Base-by-base conservation (phyloP, 805 yeast genomes). In the Wickerhamiella vanderwaltii region DNA sequence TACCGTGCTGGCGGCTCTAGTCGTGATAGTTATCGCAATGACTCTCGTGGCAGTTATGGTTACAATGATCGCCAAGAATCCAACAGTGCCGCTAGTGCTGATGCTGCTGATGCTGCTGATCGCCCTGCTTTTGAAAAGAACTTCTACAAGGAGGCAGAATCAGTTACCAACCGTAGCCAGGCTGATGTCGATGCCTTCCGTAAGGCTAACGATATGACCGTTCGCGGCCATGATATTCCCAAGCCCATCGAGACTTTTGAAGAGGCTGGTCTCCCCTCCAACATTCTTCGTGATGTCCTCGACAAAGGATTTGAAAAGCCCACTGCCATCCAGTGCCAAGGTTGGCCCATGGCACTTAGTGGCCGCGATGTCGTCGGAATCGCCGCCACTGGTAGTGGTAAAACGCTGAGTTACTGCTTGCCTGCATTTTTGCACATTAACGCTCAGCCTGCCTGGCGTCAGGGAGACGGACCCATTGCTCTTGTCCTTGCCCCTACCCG, bases 311-410 rank as follows among this genome's bases (percentile, higher is more conserved):
- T 91, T 69, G 91, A 79, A 43, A 74, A 69, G 51, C 98, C 98
- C 56, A 91, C 98, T 44, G 86, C 85, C 51, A 91, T 91, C 59
- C 98, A 91, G 70, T 85, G 95, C 66, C 98, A 91, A 71, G 98
- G 98, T 70, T 91, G 98, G 98, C 98, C 98, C 50, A 91, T 91
- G 98, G 98, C 98, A 58, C 71, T 87, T 46, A 77, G 88, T 55
- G 98, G 98, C 71, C 84, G 97, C 69, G 97, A 91, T 63, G 81
- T 91, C 88, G 83, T 91, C 65, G 98, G 98, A 73, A 80, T 91
- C 63, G 97, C 98, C 44, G 81, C 95, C 53, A 91, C 98, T 52
- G 98, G 98, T 67, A 87, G 96, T 43, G 98, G 98, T 73, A 91
- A 91, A 72, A 91, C 98, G 48, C 72, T 91, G 56, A 84, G 96